Evolutionary conservation across 352 stramenopile genomes (phyloP).

Genomic region (Pythium dissotocum): DNA sequence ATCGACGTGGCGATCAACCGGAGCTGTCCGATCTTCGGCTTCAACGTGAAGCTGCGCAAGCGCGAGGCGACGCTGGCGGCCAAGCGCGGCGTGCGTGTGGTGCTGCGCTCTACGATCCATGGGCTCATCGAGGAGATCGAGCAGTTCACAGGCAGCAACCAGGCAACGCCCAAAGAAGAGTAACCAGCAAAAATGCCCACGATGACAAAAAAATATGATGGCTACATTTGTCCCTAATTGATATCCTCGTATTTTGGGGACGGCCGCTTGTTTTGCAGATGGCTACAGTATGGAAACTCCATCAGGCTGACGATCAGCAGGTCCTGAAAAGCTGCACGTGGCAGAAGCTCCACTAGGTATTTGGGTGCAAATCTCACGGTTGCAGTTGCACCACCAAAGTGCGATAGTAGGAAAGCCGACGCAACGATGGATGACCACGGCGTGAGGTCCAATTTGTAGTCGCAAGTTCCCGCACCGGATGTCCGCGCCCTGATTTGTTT

Average conservation of each 20-base stretch:
- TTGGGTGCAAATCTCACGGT: too few species aligned
- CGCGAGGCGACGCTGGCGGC: conserved; percentile 62
- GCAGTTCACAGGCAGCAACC: conserved; percentile 15
- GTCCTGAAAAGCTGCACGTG: too few species aligned
- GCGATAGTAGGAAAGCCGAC: not conserved
- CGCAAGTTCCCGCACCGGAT: not conserved
- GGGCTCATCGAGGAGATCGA: conserved; percentile 78
- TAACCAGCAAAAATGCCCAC: too few species aligned
- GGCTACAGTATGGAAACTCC: too few species aligned
- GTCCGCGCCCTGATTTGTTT: not conserved
- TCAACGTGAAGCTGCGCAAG: conserved; percentile 72
- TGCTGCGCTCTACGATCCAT: conserved; percentile 73
- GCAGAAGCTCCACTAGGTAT: too few species aligned
- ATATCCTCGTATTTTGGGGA: too few species aligned
- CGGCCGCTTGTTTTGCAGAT: too few species aligned
- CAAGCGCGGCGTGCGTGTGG: conserved; percentile 58
- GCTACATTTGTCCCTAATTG: too few species aligned
- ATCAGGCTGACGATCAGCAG: too few species aligned
- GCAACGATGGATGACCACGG: not conserved
- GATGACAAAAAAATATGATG: too few species aligned
- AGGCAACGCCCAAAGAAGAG: not conserved
- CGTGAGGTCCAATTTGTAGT: not conserved
- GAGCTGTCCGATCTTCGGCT: conserved; percentile 83
- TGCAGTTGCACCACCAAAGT: too few species aligned
- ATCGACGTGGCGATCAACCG: conserved; percentile 81